Evolutionary conservation across 2,329 filamentous ascomycete genomes (phyloP).

Genomic region (Grosmannia serpens): DNA sequence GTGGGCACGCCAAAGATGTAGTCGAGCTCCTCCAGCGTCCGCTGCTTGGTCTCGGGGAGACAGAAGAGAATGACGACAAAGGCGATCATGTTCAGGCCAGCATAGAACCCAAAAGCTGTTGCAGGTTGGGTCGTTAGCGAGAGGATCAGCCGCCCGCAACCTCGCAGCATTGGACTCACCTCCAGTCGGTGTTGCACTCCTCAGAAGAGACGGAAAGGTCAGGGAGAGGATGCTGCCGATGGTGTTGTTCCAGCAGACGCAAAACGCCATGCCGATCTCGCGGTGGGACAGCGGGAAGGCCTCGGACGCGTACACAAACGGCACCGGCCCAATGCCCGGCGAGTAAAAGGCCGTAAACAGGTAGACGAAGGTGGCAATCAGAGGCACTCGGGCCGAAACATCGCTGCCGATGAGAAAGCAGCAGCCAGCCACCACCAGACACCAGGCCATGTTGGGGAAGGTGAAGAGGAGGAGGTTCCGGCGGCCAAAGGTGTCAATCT

Average conservation of each 20-base stretch:
- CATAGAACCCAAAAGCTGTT: conserved; percentile 33
- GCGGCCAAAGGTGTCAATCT: conserved; percentile 53
- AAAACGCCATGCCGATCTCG: conserved; percentile 59
- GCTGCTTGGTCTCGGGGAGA: conserved; percentile 48
- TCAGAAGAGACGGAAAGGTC: conserved; percentile 1
- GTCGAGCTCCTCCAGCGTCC: conserved; percentile 46
- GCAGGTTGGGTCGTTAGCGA: conserved; percentile 12
- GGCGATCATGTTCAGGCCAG: conserved; percentile 42
- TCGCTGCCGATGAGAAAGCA: conserved; percentile 33
- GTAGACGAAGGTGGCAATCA: conserved; percentile 34
- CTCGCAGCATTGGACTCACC: too few relatives aligned
- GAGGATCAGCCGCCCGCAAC: not conserved
- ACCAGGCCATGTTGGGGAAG: conserved; percentile 56
- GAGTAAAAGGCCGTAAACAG: conserved; percentile 17
- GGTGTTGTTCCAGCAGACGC: conserved; percentile 54
- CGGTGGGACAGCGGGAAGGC: conserved; percentile 59
- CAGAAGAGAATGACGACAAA: conserved; percentile 44
- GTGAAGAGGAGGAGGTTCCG: conserved; percentile 51
- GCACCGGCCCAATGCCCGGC: conserved; percentile 49
- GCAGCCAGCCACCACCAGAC: conserved; percentile 42
- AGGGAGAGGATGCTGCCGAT: conserved; percentile 32
- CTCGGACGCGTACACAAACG: conserved; percentile 57
- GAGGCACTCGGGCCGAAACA: conserved; percentile 22
- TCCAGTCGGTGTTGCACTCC: conserved; percentile 18
- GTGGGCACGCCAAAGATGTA: conserved; percentile 51